phyloP scores from a whole-genome alignment of 1,139 yeast species.

The Kluyveromyces marxianus region DNA sequence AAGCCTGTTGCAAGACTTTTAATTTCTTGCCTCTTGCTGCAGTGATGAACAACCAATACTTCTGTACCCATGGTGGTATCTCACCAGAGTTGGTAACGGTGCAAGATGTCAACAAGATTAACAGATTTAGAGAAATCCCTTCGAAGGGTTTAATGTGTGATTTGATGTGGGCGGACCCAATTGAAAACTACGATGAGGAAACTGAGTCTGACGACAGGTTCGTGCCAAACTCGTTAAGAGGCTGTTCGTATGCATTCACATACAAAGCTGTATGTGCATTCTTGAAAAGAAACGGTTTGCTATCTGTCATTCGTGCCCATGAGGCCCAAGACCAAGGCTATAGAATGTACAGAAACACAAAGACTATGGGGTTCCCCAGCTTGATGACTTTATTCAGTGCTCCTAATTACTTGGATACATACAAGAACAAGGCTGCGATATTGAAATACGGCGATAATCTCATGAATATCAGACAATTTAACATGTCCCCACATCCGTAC shows the following conservation, averaged over 20 bases:
- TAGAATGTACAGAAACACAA: conserved; percentile 84
- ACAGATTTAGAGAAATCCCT: conserved; percentile 90
- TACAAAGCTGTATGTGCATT: conserved; percentile 80
- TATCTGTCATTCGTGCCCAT: conserved; percentile 88
- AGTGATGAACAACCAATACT: conserved; percentile 86
- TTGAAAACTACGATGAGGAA: conserved; percentile 78
- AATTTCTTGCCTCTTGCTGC: conserved; percentile 91
- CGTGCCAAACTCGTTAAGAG: conserved; percentile 69
- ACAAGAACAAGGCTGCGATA: conserved; percentile 94
- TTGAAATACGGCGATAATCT: conserved; percentile 84
- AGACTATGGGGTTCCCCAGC: conserved; percentile 86
- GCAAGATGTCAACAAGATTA: conserved; percentile 60
- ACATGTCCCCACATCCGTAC: conserved; percentile 90
- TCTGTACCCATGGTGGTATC: conserved; percentile 97
- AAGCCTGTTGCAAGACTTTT: conserved; percentile 71
- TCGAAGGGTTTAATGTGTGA: conserved; percentile 94
- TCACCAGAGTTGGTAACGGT: conserved; percentile 74
- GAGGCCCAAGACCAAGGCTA: conserved; percentile 98
- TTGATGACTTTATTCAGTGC: conserved; percentile 91
- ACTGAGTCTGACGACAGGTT: conserved; percentile 40
- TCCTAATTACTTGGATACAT: conserved; percentile 88
- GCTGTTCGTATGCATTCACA: conserved; percentile 88
- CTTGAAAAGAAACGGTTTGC: conserved; percentile 67
- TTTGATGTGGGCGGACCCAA: conserved; percentile 92
- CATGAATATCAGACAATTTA: conserved; percentile 93